Percentiles rank a stretch among this genome's conserved stretches.
phyloP scores from a whole-genome alignment of 306 rosid species.

The Gastrolobium villosum region DNA sequence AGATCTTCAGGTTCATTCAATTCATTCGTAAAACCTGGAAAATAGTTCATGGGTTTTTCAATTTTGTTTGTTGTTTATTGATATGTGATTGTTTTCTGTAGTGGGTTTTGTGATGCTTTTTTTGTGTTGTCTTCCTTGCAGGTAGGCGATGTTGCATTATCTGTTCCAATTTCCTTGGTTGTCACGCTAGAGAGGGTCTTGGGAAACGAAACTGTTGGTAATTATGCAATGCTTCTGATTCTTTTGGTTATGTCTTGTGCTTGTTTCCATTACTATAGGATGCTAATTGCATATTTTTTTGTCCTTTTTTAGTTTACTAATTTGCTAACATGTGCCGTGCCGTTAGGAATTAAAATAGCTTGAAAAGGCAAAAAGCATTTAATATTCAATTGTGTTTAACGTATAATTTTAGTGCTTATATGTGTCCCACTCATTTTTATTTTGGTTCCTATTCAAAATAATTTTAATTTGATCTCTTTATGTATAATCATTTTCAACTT shows the following conservation, averaged over 20 bases:
- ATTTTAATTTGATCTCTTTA: neutral
- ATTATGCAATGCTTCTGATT: constrained; percentile 54
- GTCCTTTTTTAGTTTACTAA: neutral
- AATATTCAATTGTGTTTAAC: neutral
- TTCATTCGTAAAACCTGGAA: neutral
- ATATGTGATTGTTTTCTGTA: neutral
- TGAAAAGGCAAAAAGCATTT: neutral
- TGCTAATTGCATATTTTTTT: constrained; percentile 1
- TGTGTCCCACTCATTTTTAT: neutral
- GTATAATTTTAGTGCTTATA: neutral
- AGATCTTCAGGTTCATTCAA: constrained; percentile 78
- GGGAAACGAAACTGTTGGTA: constrained; percentile 96
- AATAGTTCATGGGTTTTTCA: neutral
- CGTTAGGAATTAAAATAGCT: neutral
- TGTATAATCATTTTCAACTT: neutral
- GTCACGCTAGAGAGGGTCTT: constrained; percentile 94
- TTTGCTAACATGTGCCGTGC: neutral
- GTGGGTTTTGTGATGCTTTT: constrained; percentile 24
- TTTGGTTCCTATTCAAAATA: neutral
- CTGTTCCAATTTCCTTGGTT: constrained; percentile 85
- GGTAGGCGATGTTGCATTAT: constrained; percentile 94
- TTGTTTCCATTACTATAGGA: neutral
- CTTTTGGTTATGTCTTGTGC: constrained; percentile 21
- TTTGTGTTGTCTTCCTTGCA: constrained; percentile 41
- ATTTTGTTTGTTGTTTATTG: neutral